phyloP scores from a whole-genome alignment of 352 stramenopile species.

The Aphanomyces euteiches region DNA sequence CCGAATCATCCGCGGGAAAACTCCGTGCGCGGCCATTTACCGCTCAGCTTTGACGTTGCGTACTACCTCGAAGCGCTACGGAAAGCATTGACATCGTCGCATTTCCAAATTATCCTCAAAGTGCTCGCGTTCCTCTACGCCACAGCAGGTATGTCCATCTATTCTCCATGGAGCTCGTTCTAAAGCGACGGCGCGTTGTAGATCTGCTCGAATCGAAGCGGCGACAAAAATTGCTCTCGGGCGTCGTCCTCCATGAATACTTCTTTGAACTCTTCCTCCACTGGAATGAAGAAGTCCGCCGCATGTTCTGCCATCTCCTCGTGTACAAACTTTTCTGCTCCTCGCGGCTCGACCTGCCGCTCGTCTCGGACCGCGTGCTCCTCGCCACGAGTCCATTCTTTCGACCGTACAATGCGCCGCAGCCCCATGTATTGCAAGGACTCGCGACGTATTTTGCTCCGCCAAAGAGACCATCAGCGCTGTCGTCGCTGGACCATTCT shows the following conservation, averaged over 20 bases:
- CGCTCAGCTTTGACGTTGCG: slow-evolving; percentile 58
- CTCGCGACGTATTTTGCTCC: slow-evolving; percentile 9
- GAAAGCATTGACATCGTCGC: slow-evolving; percentile 61
- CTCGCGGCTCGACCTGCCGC: slow-evolving; percentile 71
- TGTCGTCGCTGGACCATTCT: slow-evolving; percentile 34
- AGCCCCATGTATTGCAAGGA: neutral
- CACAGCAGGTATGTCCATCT: slow-evolving; percentile 53
- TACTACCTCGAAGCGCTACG: slow-evolving; percentile 71
- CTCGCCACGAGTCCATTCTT: slow-evolving; percentile 73
- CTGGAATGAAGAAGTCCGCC: slow-evolving; percentile 87
- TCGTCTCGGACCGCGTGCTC: slow-evolving; percentile 65
- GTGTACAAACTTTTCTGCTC: slow-evolving; percentile 78
- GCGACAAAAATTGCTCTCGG: slow-evolving; percentile 61
- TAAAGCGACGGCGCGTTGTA: slow-evolving; percentile 31
- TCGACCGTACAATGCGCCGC: slow-evolving; percentile 13
- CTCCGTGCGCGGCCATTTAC: neutral
- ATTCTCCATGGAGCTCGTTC: neutral
- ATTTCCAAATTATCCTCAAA: slow-evolving; percentile 84
- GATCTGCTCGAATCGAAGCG: slow-evolving; percentile 61
- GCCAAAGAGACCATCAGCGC: slow-evolving; percentile 39
- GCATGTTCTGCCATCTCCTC: slow-evolving; percentile 82
- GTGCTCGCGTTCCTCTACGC: slow-evolving; percentile 83
- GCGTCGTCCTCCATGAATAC: slow-evolving; percentile 78
- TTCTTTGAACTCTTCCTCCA: slow-evolving; percentile 85
- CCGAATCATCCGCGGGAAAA: neutral